Percentiles rank a stretch among this genome's conserved stretches.
phyloP scores from a whole-genome alignment of 2,329 filamentous ascomycete genomes.

The Botryotinia convoluta region DNA sequence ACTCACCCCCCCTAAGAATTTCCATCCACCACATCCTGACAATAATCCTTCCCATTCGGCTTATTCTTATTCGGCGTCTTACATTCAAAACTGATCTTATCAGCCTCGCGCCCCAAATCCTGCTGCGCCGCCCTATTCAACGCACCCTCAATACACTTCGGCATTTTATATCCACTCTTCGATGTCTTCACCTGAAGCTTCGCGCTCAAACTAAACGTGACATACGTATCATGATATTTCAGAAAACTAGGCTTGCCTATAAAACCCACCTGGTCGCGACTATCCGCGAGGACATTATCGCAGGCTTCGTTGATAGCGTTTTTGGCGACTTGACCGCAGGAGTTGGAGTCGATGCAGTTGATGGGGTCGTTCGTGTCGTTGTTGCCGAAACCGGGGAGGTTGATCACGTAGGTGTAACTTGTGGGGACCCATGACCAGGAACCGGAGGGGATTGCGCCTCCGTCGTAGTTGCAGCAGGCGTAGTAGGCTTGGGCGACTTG shows the following conservation, averaged over 20 bases:
- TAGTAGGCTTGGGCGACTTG: background rate
- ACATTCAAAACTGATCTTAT: background rate
- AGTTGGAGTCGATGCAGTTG: background rate
- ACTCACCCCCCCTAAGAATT: too few species aligned
- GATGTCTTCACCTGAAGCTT: too few species aligned
- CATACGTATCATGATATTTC: too few species aligned
- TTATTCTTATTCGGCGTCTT: fast-evolving
- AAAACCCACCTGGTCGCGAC: too few species aligned
- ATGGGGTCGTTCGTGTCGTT: background rate
- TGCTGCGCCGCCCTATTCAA: background rate
- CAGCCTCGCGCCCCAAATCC: background rate
- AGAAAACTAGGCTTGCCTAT: too few species aligned
- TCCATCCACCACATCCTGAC: background rate
- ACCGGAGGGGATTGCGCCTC: too few species aligned
- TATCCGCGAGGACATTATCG: background rate
- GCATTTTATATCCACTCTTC: background rate
- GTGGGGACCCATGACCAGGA: too few species aligned
- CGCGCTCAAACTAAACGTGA: background rate
- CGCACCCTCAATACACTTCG: fast-evolving
- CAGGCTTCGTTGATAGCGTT: background rate
- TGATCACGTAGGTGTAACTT: background rate
- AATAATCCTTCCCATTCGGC: background rate
- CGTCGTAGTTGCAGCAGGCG: background rate
- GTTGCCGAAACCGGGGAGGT: background rate
- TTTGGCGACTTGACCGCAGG: background rate